A percentile compares a stretch with the other conserved stretches of the same genome.
These are phyloP conservation scores for Exophiala oligosperma DNA, from an alignment of 2,329 filamentous ascomycete species.

Conservation along the genomic window DNA sequence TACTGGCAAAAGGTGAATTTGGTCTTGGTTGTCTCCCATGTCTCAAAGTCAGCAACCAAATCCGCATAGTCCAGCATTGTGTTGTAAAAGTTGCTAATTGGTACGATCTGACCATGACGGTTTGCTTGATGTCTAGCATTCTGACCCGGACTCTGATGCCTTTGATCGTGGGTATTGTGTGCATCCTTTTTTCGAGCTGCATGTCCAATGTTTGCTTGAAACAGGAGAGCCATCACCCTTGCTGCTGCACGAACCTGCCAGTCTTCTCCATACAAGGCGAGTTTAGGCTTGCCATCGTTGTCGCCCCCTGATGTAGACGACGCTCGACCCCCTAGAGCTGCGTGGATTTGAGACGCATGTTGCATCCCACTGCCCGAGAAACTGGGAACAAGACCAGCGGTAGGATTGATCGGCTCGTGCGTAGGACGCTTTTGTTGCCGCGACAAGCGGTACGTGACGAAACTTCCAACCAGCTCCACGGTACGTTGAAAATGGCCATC, in stretches of 20 bases:
- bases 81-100: constrained; percentile 85
- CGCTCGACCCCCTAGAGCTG: constrained; percentile 62
- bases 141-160: constrained; percentile 40
- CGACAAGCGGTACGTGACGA: constrained; percentile 76
- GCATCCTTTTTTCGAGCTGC: constrained; percentile 41
- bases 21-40: constrained; percentile 73
- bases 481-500: constrained; percentile 66
- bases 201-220: constrained; percentile 71
- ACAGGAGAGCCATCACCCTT: constrained; percentile 76
- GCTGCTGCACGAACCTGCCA: constrained; percentile 87
- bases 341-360: constrained; percentile 68
- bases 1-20: constrained; percentile 91
- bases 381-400: constrained; percentile 69
- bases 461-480: constrained; percentile 76
- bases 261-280: constrained; percentile 71
- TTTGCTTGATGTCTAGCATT: constrained; percentile 45
- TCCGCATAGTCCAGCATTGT: constrained; percentile 84
- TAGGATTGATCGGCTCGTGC: constrained; percentile 60
- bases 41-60: constrained; percentile 79
- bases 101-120: constrained; percentile 65
- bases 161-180: constrained; percentile 28
- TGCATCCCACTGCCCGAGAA: constrained; percentile 64
- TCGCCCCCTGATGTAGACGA: constrained; percentile 56
- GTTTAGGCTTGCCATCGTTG: constrained; percentile 46
- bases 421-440: constrained; percentile 61